Evolutionary conservation across 2,329 filamentous ascomycete genomes (phyloP), one percentile per base, ranked within the genome.

Genomic region (Colletotrichum acutatum): DNA sequence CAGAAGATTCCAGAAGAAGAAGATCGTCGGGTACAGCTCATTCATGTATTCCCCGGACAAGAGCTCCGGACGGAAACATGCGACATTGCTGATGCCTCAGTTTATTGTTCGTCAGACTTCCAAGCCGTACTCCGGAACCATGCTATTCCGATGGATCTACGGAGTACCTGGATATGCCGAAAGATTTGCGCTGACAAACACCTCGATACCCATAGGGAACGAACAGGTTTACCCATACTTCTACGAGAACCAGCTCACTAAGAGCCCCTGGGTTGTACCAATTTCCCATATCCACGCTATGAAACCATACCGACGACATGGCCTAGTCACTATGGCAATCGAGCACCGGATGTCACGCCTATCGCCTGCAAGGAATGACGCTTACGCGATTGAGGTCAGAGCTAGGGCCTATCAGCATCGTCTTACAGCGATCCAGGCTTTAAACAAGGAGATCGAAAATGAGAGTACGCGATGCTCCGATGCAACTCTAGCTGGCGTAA

Each of bases 331-430:
- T 63, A 78, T 82, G 76, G 75, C 78, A 4, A 68, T 83, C 16
- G 79, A 77, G 32, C 82, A 84, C 66, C 78, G 79, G 58, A 79
- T 82, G 32, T 79, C 79, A 66, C 77, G 76, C 9, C 71, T 69
- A 3, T 22, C 42, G 16, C 9, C 14, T 2, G 46, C 14, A 24
- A 69, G 74, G 24, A 62, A 75, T n/a, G 60, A 76, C 19, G 24
- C 68, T 7, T 28, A 74, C 2, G 72, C 67, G 28, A 71, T 75
- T n/a, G 56, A 61, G 8, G 68, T 83, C 32, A 49, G 69, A 1
- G 73, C 75, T 67, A 77, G 60, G 8, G 82, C 81, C 56, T 80
- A 78, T 46, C 75, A 61, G 4, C 81, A 82, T 60, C 77, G 81
- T 8, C 80, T 78, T 11, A 67, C 75, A 57, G 76, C 78, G 8